Conservation (phyloP, 108 stramenopile species). For the Skeletonema tropicum region DNA sequence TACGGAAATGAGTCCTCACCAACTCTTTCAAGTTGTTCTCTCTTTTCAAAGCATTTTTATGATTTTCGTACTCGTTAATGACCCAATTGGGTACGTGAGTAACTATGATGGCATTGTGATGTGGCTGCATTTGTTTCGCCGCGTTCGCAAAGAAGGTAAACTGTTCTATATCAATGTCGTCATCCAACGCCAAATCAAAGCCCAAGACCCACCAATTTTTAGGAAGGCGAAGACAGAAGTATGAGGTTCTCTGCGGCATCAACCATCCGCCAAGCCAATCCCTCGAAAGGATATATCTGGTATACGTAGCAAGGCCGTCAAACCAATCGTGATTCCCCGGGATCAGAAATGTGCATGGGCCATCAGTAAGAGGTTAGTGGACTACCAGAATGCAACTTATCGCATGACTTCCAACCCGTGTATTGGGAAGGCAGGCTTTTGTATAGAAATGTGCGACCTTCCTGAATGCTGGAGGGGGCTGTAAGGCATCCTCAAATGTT, state of each 20-base stretch:
- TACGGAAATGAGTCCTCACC: slow-evolving; percentile 52
- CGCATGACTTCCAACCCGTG: slow-evolving; percentile 49
- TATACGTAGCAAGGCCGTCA: slow-evolving; percentile 66
- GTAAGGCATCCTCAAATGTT: slow-evolving; percentile 70
- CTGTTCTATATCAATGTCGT: slow-evolving; percentile 70
- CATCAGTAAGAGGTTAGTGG: slow-evolving; percentile 21
- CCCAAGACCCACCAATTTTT: slow-evolving; percentile 66
- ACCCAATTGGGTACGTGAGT: slow-evolving; percentile 70
- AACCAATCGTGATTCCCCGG: slow-evolving; percentile 81
- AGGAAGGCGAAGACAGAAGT: slow-evolving; percentile 65
- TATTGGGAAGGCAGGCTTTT: slow-evolving; percentile 57
- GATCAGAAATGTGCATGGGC: slow-evolving; percentile 31
- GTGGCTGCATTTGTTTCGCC: slow-evolving; percentile 34
- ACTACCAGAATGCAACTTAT: slow-evolving; percentile 8
- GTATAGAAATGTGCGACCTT: slow-evolving; percentile 54
- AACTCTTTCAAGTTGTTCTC: slow-evolving; percentile 61
- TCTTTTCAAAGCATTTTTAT: slow-evolving; percentile 21
- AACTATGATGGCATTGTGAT: slow-evolving; percentile 55
- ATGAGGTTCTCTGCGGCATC: slow-evolving; percentile 64
- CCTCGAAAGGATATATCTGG: slow-evolving; percentile 57
- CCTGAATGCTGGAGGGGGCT: slow-evolving; percentile 59
- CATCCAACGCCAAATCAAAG: slow-evolving; percentile 57
- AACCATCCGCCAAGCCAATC: slow-evolving; percentile 76
- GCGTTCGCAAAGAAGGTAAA: slow-evolving; percentile 67
- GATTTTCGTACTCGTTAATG: slow-evolving; percentile 46